Conservation (phyloP, 1,284 basidiomycete genomes). For the Boletus holoroseus region DNA sequence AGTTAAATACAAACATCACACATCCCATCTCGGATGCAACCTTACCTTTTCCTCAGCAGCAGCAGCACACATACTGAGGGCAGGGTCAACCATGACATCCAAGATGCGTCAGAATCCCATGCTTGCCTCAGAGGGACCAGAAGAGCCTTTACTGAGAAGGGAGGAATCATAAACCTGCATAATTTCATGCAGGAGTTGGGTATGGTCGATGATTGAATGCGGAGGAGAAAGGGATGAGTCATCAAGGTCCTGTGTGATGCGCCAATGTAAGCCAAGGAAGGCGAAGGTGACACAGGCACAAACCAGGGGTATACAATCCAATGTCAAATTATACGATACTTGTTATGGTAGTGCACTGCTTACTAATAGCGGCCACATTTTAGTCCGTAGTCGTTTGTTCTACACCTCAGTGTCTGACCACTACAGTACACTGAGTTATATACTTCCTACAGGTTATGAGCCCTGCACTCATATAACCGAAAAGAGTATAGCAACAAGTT, state of each 20-base stretch:
- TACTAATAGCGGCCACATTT: too few species aligned
- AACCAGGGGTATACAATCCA: constrained; percentile 70
- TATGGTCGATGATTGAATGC: constrained; percentile 71
- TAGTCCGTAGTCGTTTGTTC: too few species aligned
- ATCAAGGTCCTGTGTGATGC: constrained; percentile 57
- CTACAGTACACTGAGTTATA: too few species aligned
- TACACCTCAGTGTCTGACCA: too few species aligned
- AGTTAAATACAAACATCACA: constrained; percentile 80
- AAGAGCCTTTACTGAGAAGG: constrained; percentile 52
- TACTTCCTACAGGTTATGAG: too few species aligned
- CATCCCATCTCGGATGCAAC: constrained; percentile 64
- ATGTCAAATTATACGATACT: too few species aligned
- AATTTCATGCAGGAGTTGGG: constrained; percentile 80
- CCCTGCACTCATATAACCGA: too few species aligned
- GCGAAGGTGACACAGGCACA: constrained; percentile 23
- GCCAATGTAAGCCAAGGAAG: neutral
- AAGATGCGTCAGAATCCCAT: constrained; percentile 56
- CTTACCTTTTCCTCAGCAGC: constrained; percentile 64
- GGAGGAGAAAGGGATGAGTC: constrained; percentile 77
- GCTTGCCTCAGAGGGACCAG: constrained; percentile 8
- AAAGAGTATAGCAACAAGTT: too few species aligned
- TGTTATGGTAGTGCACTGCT: too few species aligned
- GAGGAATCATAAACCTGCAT: constrained; percentile 85
- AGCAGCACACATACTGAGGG: constrained; percentile 67
- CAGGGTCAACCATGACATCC: constrained; percentile 79